Percentiles rank a stretch among this genome's conserved stretches.
Conservation (phyloP, 176 grass and related monocot genomes). For the Carex parvula region DNA sequence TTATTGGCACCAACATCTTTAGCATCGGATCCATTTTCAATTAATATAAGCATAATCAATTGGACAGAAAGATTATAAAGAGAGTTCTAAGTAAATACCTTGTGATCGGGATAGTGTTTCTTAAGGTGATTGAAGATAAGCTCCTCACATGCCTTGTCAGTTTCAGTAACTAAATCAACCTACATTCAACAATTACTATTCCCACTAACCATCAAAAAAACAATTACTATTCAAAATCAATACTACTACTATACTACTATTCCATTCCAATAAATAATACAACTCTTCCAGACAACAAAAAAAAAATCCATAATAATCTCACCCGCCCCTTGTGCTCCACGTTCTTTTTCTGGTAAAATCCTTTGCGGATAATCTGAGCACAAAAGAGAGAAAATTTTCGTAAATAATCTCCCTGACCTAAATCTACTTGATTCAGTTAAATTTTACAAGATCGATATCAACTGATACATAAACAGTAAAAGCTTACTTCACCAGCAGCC, state of each 20-base stretch:
- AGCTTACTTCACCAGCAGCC: conserved; percentile 63
- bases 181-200: conserved; percentile 20
- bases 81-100: conserved; percentile 28
- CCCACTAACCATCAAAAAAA: background rate
- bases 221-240: background rate
- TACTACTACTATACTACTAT: conserved; percentile 6
- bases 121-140: conserved; percentile 85
- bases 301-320: background rate
- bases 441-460: background rate
- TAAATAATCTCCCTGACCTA: background rate
- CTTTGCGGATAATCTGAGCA: conserved; percentile 66
- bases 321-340: conserved; percentile 99
- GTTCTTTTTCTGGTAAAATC: conserved; percentile 82
- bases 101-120: conserved; percentile 75
- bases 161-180: conserved; percentile 99
- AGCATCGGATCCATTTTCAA: background rate
- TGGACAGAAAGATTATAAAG: background rate
- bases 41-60: background rate
- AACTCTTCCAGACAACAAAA: background rate
- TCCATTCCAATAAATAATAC: background rate
- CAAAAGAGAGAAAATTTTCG: background rate
- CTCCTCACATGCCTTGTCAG: conserved; percentile 95
- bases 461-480: background rate
- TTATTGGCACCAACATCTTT: background rate
- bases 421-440: background rate